Evolutionary conservation across 768 basidiomycete genomes (phyloP).

Genomic region (Cyathus striatus): DNA sequence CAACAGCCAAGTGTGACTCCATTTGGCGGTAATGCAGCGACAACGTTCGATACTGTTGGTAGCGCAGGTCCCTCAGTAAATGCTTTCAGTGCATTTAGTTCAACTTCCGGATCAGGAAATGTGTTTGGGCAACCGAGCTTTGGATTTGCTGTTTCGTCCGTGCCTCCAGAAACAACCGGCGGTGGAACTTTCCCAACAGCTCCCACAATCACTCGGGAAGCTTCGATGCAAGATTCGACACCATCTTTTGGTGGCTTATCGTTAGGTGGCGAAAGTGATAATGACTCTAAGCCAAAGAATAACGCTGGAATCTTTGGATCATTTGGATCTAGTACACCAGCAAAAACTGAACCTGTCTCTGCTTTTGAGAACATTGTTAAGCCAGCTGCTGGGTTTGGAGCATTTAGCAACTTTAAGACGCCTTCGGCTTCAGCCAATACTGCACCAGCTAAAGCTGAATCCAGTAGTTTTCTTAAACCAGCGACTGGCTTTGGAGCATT

Average conservation of each 20-base stretch:
- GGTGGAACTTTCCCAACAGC: too few species aligned
- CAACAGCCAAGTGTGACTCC: constrained; percentile 13
- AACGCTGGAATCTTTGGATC: constrained; percentile 32
- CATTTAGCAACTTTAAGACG: constrained; percentile 2
- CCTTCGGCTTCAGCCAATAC: background rate
- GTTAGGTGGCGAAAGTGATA: constrained; percentile 22
- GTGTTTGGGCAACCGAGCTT: constrained; percentile 24
- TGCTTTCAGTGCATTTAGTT: constrained; percentile 12
- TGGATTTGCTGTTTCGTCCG: constrained; percentile 4
- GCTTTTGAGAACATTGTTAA: constrained; percentile 24
- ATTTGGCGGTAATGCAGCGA: constrained; percentile 14
- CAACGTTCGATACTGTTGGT: too few species aligned
- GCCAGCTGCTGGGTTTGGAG: constrained; percentile 11
- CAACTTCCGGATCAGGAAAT: constrained; percentile 8
- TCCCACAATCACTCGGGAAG: constrained; percentile 36
- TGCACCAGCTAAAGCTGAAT: constrained; percentile 8
- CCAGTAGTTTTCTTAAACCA: constrained; percentile 25
- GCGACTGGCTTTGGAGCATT: constrained; percentile 32
- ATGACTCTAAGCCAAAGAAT: constrained; percentile 18
- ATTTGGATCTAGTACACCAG: constrained; percentile 17
- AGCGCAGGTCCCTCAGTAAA: constrained; percentile 12
- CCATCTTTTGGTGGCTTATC: constrained; percentile 32
- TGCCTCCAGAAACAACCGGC: background rate
- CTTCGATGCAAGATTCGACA: constrained; percentile 40
- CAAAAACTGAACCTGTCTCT: constrained; percentile 15